A percentile compares a stretch with the other conserved stretches of the same genome.
phyloP scores from a whole-genome alignment of 768 basidiomycete genomes.

The Suillus clintonianus region DNA sequence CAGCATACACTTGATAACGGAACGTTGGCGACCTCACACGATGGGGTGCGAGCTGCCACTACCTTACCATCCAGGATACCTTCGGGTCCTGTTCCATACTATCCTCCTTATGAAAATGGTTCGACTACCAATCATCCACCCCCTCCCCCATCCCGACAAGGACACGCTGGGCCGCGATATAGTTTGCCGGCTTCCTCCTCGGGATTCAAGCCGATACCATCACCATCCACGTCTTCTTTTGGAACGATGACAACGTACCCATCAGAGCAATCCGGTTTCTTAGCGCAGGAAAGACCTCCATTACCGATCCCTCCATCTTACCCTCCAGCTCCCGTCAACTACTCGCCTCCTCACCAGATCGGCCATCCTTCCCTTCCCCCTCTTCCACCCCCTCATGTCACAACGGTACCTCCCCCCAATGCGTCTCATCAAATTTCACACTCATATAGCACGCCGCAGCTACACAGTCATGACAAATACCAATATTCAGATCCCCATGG shows the following conservation, averaged over 20 bases:
- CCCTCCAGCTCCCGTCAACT: conserved; percentile 16
- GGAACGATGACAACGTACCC: conserved; percentile 36
- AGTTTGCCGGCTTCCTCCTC: conserved; percentile 68
- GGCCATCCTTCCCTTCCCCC: conserved; percentile 15
- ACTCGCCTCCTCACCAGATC: conserved; percentile 21
- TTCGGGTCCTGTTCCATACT: conserved; percentile 41
- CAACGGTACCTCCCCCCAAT: conserved; percentile 16
- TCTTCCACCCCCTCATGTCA: conserved; percentile 9
- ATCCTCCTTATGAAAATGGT: conserved; percentile 46
- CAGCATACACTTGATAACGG: conserved; percentile 18
- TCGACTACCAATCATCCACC: conserved; percentile 31
- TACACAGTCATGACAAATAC: conserved; percentile 22
- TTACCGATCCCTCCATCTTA: conserved; percentile 26
- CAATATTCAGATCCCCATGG: conserved; percentile 24
- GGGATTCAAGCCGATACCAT: conserved; percentile 63
- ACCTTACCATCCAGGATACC: conserved; percentile 35
- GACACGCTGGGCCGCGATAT: conserved; percentile 57
- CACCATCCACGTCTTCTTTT: conserved; percentile 39
- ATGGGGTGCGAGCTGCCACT: conserved; percentile 29
- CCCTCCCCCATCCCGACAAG: conserved; percentile 19
- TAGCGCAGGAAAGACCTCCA: conserved; percentile 44
- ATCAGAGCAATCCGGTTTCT: conserved; percentile 30
- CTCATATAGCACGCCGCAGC: conserved; percentile 29
- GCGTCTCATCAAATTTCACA: conserved; percentile 25
- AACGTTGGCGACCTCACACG: background rate